These are phyloP conservation scores for Kalmusia sp. DNA, from an alignment of 2,329 filamentous ascomycete species.

Conservation along the genomic window DNA sequence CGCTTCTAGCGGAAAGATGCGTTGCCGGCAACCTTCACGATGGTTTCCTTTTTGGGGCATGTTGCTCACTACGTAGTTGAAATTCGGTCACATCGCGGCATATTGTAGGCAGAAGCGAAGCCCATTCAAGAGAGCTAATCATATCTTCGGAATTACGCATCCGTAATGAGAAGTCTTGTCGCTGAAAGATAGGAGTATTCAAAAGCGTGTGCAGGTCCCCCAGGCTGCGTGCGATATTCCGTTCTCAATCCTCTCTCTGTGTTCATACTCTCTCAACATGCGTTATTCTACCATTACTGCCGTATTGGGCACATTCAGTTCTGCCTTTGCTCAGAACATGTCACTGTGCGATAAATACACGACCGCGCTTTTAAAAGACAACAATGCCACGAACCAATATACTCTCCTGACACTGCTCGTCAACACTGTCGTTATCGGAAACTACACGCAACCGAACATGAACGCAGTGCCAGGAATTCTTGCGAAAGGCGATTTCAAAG, in stretches of 20 bases:
- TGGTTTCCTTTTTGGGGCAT: not conserved
- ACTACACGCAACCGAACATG: conserved; percentile 64
- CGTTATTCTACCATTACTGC: conserved; percentile 9
- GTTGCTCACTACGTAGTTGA: not conserved
- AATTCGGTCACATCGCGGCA: not conserved
- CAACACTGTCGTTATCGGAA: conserved; percentile 69
- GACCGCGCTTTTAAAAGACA: conserved; percentile 63
- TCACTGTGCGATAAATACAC: conserved; percentile 72
- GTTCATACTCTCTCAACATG: conserved; percentile 4
- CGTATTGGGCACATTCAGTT: conserved; percentile 8
- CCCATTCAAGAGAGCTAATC: not conserved
- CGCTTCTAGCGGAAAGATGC: too few species aligned
- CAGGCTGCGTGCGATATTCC: not conserved
- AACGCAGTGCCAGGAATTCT: conserved; percentile 66
- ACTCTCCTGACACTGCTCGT: conserved; percentile 64
- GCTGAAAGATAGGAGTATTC: not conserved
- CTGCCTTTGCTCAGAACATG: conserved; percentile 39
- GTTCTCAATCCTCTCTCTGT: not conserved
- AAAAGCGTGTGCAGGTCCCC: not conserved
- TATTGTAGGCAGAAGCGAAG: not conserved
- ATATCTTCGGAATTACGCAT: not conserved
- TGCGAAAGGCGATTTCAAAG: conserved; percentile 57
- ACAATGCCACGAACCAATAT: conserved; percentile 65
- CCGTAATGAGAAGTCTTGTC: not conserved
- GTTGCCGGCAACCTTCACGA: not conserved